Base-by-base conservation (phyloP, 192 early-diverging fungal species). In the Umbelopsis ramanniana region DNA sequence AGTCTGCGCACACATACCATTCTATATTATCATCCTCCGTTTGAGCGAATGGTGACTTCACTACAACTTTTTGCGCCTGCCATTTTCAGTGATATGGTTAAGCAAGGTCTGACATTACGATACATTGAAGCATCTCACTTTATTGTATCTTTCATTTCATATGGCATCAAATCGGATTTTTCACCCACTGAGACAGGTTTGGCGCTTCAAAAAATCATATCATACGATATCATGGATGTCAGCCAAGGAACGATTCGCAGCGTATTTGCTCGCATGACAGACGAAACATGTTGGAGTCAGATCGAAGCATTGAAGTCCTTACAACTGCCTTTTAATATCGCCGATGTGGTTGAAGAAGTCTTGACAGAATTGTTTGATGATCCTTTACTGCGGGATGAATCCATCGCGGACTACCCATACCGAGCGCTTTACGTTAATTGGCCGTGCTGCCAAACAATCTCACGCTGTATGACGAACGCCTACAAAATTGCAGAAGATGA, bases 121-220 rank as follows among this genome's bases (percentile, higher is more conserved):
- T 68, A 52, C 37, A 68, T 68, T 68, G 67, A 68, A 33, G 48
- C 67, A 46, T 68, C 67, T 7, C 67, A 52, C 17, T 68, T 68
- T 35, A 52, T 68, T n/a, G 26, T 68, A 37, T 68, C 67, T 14
- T 68, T 68, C 48, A 68, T 68, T 24, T 68, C 67, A 3, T 68
- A 45, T 52, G 67, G 46, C n/a, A 46, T 68, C 67, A 68, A 68
- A 29, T 46, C 67, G 10, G 67, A 68, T 35, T 52, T 50, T 52
- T 50, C 67, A 46, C 46, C 67, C 12, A 46, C 14, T 0, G 45
- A 46, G 19, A 52, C 67, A 0, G 67, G 67, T 15, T 6, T 33
- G 6, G 67, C 67, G 2, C 45, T 68, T n/a, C 67, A 68, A 21
- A 35, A 46, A 3, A 46, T 68, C 67, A 46, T 68, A 26, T 46